Percentiles rank a stretch among this genome's conserved stretches.
These are phyloP conservation scores for Naumovozyma castellii DNA, from an alignment of 805 yeast genomes.

Conservation along the genomic window DNA sequence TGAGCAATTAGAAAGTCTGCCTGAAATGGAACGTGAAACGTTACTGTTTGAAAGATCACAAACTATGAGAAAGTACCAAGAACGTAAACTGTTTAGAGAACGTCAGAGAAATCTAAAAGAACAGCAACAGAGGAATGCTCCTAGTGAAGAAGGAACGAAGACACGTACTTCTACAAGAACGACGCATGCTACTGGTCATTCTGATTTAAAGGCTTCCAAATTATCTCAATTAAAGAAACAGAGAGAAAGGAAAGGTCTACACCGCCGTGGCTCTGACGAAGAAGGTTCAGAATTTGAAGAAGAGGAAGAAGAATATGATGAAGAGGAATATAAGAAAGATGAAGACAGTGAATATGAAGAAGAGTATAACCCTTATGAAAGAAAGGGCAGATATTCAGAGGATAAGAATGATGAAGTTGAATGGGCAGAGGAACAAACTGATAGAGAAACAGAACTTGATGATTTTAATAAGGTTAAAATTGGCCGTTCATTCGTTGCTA, in stretches of 20 bases:
- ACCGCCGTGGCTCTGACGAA: slow-evolving; percentile 34
- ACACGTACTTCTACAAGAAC: slow-evolving; percentile 28
- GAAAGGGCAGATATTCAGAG: slow-evolving; percentile 28
- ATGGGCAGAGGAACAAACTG: slow-evolving; percentile 39
- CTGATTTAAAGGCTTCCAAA: slow-evolving; percentile 39
- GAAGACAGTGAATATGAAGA: slow-evolving; percentile 38
- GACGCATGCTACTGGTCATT: slow-evolving; percentile 32
- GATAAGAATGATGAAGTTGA: slow-evolving; percentile 41
- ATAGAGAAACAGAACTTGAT: slow-evolving; percentile 38
- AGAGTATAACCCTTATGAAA: slow-evolving; percentile 30
- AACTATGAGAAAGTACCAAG: slow-evolving; percentile 81
- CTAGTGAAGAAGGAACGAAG: slow-evolving; percentile 16
- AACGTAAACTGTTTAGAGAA: slow-evolving; percentile 71
- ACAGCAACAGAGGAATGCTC: slow-evolving; percentile 21
- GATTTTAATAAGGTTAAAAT: slow-evolving; percentile 69
- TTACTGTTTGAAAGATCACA: slow-evolving; percentile 87
- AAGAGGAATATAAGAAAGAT: slow-evolving; percentile 30
- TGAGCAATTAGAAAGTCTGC: slow-evolving; percentile 53
- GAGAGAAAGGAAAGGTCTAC: slow-evolving; percentile 53
- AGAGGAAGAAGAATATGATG: slow-evolving; percentile 40
- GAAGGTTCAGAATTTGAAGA: slow-evolving; percentile 36
- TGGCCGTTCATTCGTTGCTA: slow-evolving; percentile 67
- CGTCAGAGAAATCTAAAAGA: slow-evolving; percentile 49
- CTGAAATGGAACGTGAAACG: slow-evolving; percentile 88
- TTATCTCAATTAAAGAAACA: slow-evolving; percentile 67